Percentiles rank a stretch among this genome's conserved stretches.
These are phyloP conservation scores for Aspergillus sojae DNA, from an alignment of 2,329 filamentous ascomycete species.

Conservation along the genomic window DNA sequence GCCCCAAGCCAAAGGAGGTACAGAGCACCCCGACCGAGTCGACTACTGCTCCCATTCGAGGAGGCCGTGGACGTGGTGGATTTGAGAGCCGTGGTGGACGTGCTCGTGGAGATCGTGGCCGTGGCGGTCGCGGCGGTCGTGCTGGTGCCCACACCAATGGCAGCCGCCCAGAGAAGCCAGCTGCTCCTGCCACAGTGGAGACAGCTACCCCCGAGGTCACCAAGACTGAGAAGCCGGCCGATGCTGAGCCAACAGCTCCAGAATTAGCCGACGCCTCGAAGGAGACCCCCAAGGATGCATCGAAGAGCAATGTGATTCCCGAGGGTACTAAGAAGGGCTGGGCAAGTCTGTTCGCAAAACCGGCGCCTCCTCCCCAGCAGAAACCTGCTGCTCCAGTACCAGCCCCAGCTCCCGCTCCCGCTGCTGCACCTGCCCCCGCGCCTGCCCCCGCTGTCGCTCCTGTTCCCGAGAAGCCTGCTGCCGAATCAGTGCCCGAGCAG, in stretches of 20 bases:
- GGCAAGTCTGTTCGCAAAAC: slow-evolving; percentile 76
- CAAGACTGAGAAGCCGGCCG: slow-evolving; percentile 25
- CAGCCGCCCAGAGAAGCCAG: slow-evolving; percentile 40
- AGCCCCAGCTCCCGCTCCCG: slow-evolving; percentile 20
- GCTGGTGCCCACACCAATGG: slow-evolving; percentile 47
- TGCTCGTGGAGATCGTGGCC: slow-evolving; percentile 51
- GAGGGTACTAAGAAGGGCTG: slow-evolving; percentile 56
- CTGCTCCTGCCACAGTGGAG: slow-evolving; percentile 17
- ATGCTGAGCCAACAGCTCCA: slow-evolving; percentile 22
- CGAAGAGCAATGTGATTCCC: slow-evolving; percentile 39
- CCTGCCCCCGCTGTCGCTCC: slow-evolving; percentile 25
- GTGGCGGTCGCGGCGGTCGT: slow-evolving; percentile 50
- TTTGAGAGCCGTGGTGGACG: slow-evolving; percentile 50
- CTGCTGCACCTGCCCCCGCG: slow-evolving; percentile 23
- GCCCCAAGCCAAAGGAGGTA: slow-evolving; percentile 50
- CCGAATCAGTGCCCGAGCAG: slow-evolving; percentile 14
- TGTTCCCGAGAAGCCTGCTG: slow-evolving; percentile 12
- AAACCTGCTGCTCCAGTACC: slow-evolving; percentile 49
- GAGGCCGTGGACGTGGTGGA: slow-evolving; percentile 50
- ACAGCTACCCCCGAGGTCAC: slow-evolving; percentile 28
- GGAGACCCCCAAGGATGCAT: slow-evolving; percentile 16
- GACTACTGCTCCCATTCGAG: slow-evolving; percentile 38
- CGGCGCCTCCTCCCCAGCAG: slow-evolving; percentile 57
- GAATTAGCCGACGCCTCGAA: slow-evolving; percentile 22
- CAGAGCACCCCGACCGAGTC: slow-evolving; percentile 39